Evolutionary conservation across 441 rosid genomes (phyloP).

Genomic region (Metrosideros polymorpha): DNA sequence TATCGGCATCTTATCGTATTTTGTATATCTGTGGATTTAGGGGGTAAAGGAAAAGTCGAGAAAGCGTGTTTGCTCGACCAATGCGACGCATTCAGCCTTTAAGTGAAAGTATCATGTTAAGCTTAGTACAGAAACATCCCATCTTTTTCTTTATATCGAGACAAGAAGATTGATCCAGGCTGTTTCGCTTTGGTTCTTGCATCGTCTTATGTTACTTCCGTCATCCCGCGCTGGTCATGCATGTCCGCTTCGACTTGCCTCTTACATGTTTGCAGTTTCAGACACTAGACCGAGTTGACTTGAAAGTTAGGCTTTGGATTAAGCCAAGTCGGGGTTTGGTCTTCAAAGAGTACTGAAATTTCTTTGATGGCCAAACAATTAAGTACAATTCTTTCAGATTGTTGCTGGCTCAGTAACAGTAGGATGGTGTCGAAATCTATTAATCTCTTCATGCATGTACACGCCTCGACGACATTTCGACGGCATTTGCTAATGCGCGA

Average conservation of each 20-base stretch:
- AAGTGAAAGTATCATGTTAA: not conserved
- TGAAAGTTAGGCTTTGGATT: not conserved
- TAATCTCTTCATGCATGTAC: not conserved
- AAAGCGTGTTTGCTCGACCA: not conserved
- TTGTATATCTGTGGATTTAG: not conserved
- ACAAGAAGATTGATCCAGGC: not conserved
- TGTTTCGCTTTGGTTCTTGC: not conserved
- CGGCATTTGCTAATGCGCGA: not conserved
- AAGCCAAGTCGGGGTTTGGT: not conserved
- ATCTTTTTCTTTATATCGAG: not conserved
- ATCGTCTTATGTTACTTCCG: not conserved
- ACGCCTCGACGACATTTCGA: not conserved
- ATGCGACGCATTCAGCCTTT: not conserved
- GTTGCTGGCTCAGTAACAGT: not conserved
- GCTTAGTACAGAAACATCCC: not conserved
- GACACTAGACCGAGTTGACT: not conserved
- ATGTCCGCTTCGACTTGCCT: not conserved
- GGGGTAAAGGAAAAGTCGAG: not conserved
- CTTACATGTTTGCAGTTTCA: not conserved
- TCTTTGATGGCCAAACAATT: not conserved
- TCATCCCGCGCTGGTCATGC: not conserved
- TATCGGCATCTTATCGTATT: not conserved
- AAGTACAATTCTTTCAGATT: not conserved
- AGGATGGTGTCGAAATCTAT: not conserved
- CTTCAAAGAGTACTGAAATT: not conserved